Evolutionary conservation across 1,284 basidiomycete genomes (phyloP).

Genomic region (Leccinum fuscescens): DNA sequence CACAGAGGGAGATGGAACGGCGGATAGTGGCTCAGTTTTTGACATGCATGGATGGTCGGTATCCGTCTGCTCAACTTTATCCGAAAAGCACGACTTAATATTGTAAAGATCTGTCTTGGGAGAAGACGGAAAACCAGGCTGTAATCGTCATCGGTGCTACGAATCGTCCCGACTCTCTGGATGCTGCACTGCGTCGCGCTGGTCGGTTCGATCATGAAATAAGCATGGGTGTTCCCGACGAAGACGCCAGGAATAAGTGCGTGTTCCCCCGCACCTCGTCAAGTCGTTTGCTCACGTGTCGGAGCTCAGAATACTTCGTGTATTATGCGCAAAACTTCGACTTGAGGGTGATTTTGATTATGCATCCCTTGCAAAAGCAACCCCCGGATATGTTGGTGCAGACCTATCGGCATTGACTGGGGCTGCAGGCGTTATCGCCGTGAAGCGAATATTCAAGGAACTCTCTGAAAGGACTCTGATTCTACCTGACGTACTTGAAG

Average conservation of each 20-base stretch:
- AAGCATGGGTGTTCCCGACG: constrained; percentile 87
- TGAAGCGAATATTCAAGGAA: constrained; percentile 92
- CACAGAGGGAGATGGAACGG: constrained; percentile 96
- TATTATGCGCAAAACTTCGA: constrained; percentile 73
- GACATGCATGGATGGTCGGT: constrained; percentile 94
- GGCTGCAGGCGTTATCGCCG: constrained; percentile 92
- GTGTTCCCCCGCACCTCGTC: constrained; percentile 26
- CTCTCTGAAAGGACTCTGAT: constrained; percentile 68
- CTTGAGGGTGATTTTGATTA: constrained; percentile 83
- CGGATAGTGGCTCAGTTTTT: constrained; percentile 96
- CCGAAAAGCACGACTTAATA: neutral
- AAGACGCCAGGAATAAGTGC: constrained; percentile 85
- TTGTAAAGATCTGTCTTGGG: constrained; percentile 79
- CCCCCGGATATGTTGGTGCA: constrained; percentile 96
- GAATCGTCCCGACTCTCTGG: constrained; percentile 92
- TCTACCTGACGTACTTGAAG: constrained; percentile 42
- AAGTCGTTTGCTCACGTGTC: neutral
- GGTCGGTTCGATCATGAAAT: constrained; percentile 98
- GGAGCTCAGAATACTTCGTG: constrained; percentile 69
- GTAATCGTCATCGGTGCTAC: constrained; percentile 96
- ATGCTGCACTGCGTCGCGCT: constrained; percentile 89
- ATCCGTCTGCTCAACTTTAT: neutral
- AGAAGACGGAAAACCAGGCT: constrained; percentile 85
- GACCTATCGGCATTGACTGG: constrained; percentile 90
- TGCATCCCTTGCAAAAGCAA: constrained; percentile 80